Base-by-base conservation (phyloP, 1,139 yeast genomes). In the Blastobotrys capitulatus region DNA sequence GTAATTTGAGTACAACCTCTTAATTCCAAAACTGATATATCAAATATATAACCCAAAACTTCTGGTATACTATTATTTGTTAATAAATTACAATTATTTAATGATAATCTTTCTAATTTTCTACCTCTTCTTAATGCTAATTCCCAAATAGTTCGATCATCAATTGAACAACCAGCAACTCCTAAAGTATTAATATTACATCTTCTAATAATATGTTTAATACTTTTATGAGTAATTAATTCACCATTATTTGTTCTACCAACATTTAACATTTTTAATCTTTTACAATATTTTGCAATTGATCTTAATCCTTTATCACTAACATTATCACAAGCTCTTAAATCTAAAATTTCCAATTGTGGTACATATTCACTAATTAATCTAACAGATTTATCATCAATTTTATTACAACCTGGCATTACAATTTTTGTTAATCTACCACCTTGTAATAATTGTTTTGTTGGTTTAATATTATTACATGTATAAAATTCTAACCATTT, bases 281-380 rank as follows among this genome's bases (percentile, higher is more conserved):
- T 67, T 1, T 65, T 72, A 64, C 96, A 88, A 52, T 73, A 65
- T 40, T 74, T 66, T 0, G 89, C 86, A 34, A 90, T 67, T 20
- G 78, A 75, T 52, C 81, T 79, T 25, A 90, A 68, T 1, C 96
- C 92, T 32, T 79, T 70, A 68, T 90, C 97, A 2, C 87, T 74
- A 15, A 90, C 78, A 52, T 73, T 70, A 55, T 86, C 92, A 67
- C 97, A 89, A 0, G 96, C 97, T 42, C 97, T 74, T 27, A 90
- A 68, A 60, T 90, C 97, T 46, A 90, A 69, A 20, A 74, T 73
- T 54, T 77, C 78, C 48, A 90, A 71, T 42, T 75, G 74, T 3
- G 86, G 84, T 56, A 94, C 79, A 48, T 65, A 60, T 36, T 70
- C 67, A 4, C 86, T 75, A 3, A 87, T 74, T 45, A 68, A 56